phyloP scores from a whole-genome alignment of 768 basidiomycete species.

The Podaxis rugospora region DNA sequence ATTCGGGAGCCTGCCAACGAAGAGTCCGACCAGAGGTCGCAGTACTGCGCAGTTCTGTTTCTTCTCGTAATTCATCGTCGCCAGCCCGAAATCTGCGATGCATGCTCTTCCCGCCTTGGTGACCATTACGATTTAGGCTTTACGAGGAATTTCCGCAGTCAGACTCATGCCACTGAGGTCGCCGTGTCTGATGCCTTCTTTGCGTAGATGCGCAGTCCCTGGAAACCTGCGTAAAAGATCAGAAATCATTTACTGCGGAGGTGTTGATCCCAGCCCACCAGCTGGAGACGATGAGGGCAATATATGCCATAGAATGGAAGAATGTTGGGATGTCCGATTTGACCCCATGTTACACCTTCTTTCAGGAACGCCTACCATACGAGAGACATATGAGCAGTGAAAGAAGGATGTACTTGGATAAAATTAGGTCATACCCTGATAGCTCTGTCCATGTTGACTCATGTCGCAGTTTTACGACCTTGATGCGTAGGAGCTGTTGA shows the following conservation, averaged over 20 bases:
- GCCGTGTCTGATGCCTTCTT: conserved; percentile 33
- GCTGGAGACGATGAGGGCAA: conserved; percentile 16
- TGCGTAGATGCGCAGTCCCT: conserved; percentile 28
- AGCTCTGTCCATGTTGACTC: conserved; percentile 15
- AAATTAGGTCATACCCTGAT: conserved; percentile 8
- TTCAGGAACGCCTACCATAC: conserved; percentile 20
- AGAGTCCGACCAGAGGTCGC: conserved; percentile 5
- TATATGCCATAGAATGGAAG: conserved; percentile 32
- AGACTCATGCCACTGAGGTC: conserved; percentile 27
- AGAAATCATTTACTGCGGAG: background rate
- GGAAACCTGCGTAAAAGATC: conserved; percentile 17
- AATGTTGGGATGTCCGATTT: conserved; percentile 23
- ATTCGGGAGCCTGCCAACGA: conserved; percentile 20
- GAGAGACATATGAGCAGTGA: background rate
- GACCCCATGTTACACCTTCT: conserved; percentile 25
- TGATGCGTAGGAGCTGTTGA: conserved; percentile 14
- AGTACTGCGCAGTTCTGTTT: conserved; percentile 17
- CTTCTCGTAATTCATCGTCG: conserved; percentile 20
- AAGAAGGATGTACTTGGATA: conserved; percentile 5
- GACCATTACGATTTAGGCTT: conserved; percentile 22
- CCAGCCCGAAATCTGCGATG: conserved; percentile 47
- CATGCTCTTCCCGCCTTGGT: conserved; percentile 36
- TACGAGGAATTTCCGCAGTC: background rate
- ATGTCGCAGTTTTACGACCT: conserved; percentile 19
- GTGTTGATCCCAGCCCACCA: conserved; percentile 1